A percentile compares a stretch with the other conserved stretches of the same genome.
phyloP scores from a whole-genome alignment of 352 stramenopile genomes.

The Phytophthora multivora region DNA sequence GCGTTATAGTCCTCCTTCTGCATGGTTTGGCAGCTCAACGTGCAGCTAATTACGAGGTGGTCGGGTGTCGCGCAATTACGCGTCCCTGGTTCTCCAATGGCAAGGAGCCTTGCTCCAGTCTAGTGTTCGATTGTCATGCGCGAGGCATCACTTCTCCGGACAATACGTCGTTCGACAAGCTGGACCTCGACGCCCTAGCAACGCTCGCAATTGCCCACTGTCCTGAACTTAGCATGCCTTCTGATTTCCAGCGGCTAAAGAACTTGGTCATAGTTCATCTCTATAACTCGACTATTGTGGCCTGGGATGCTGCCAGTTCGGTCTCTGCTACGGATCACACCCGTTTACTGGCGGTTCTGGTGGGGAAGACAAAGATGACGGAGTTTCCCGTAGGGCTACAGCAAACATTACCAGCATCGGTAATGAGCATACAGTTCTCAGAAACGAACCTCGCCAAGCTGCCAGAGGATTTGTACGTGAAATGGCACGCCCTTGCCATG shows the following conservation, averaged over 20 bases:
- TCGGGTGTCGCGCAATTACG: constrained; percentile 14
- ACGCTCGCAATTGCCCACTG: constrained; percentile 21
- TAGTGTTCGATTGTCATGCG: constrained; percentile 24
- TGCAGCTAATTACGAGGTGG: constrained; percentile 15
- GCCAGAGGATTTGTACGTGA: constrained; percentile 12
- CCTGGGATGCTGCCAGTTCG: constrained; percentile 14
- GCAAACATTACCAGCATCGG: constrained; percentile 10
- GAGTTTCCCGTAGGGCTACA: constrained; percentile 16
- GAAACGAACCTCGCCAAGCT: constrained; percentile 19
- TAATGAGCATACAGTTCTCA: constrained; percentile 25
- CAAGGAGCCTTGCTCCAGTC: constrained; percentile 26
- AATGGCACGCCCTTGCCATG: constrained; percentile 9
- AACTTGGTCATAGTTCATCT: constrained; percentile 17
- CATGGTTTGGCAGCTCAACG: constrained; percentile 8
- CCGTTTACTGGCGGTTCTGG: constrained; percentile 12
- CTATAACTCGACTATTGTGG: constrained; percentile 27
- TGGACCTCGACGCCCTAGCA: constrained; percentile 7
- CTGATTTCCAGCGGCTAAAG: constrained; percentile 6
- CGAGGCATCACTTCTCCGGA: constrained; percentile 6
- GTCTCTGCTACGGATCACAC: constrained; percentile 16
- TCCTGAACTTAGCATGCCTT: constrained; percentile 11
- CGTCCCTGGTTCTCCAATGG: constrained; percentile 26
- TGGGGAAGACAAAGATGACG: constrained; percentile 12
- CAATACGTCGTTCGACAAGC: constrained; percentile 14
- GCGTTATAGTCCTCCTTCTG: constrained; percentile 12